Evolutionary conservation across 805 yeast species (phyloP).

Genomic region (Ascoidea asiatica): DNA sequence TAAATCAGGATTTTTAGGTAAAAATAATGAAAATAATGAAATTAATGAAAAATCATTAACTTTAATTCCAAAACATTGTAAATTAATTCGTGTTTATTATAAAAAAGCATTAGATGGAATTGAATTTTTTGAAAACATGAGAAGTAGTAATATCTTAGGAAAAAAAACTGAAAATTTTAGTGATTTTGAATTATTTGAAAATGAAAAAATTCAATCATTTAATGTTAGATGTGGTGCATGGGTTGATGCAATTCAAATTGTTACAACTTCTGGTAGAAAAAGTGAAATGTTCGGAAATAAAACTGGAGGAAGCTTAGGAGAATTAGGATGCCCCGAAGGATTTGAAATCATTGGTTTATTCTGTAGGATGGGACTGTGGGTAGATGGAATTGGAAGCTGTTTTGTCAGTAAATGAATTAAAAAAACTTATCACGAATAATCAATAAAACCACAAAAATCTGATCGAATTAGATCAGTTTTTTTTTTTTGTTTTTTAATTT

Average conservation of each 20-base stretch:
- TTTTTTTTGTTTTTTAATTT: no score
- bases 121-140: slow-evolving; percentile 28
- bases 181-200: neutral
- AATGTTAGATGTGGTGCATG: slow-evolving; percentile 55
- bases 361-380: slow-evolving; percentile 61
- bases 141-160: slow-evolving; percentile 18
- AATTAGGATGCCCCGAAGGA: slow-evolving; percentile 53
- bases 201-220: neutral
- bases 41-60: slow-evolving; percentile 17
- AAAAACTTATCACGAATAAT: no score
- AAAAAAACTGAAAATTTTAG: slow-evolving; percentile 18
- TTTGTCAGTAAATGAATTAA: neutral
- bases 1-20: slow-evolving; percentile 23
- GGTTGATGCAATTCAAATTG: slow-evolving; percentile 77
- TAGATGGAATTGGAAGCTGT: slow-evolving; percentile 20
- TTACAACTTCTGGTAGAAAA: slow-evolving; percentile 40
- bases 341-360: slow-evolving; percentile 51
- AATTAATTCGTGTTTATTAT: slow-evolving; percentile 49
- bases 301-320: slow-evolving; percentile 50
- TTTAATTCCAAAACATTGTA: slow-evolving; percentile 25
- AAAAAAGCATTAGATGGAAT: slow-evolving; percentile 81
- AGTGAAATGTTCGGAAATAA: slow-evolving; percentile 54
- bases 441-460: no score
- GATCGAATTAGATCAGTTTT: no score
- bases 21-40: slow-evolving; percentile 9